Evolutionary conservation across 306 rosid species (phyloP).

Genomic region (Potentilla sterilis): DNA sequence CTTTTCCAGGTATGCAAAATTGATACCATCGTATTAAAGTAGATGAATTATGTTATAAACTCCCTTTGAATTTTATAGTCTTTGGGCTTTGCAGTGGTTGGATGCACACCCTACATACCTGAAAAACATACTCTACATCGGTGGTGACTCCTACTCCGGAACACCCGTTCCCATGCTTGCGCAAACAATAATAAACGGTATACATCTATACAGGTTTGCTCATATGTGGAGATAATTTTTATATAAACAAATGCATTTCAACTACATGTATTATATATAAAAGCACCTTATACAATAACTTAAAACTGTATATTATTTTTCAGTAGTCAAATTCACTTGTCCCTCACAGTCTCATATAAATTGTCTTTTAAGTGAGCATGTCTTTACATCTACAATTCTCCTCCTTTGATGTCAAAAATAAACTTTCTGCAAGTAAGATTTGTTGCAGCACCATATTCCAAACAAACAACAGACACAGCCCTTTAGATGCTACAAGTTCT

Average conservation of each 20-base stretch:
- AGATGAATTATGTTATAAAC: not conserved
- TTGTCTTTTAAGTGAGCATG: too few species aligned
- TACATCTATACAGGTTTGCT: not conserved
- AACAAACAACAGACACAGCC: not conserved
- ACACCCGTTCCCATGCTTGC: constrained; percentile 16
- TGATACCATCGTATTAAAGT: not conserved
- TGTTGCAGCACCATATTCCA: not conserved
- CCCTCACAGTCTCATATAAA: too few species aligned
- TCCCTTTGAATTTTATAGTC: not conserved
- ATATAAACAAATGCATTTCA: too few species aligned
- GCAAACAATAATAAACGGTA: constrained; percentile 19
- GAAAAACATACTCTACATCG: constrained; percentile 18
- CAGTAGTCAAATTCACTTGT: too few species aligned
- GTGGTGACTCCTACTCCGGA: constrained; percentile 28
- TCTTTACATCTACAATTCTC: not conserved
- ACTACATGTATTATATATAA: too few species aligned
- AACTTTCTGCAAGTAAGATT: not conserved
- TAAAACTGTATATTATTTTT: too few species aligned
- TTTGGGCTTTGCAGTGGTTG: constrained; percentile 18
- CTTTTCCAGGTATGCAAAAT: not conserved
- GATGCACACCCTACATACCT: constrained; percentile 9
- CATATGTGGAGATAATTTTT: too few species aligned
- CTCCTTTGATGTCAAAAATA: not conserved
- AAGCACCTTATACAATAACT: too few species aligned
- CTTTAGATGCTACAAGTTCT: not conserved